These are phyloP conservation scores for Populus hybrid DNA, from an alignment of 441 rosid species.

Conservation along the genomic window DNA sequence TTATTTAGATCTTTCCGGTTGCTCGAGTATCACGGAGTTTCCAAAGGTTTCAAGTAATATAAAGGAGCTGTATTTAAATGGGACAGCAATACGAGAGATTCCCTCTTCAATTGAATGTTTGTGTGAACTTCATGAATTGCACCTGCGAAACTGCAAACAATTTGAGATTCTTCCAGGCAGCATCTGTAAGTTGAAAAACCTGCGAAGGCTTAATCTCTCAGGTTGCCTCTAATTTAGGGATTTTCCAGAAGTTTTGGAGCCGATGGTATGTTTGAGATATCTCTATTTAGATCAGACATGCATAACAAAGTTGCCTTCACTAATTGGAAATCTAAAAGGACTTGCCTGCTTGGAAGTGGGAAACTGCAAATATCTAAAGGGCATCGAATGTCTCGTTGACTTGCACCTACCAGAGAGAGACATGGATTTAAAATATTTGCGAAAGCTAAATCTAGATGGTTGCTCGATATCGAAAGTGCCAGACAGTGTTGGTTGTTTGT, in stretches of 20 bases:
- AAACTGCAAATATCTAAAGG: too few species aligned
- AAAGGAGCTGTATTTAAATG: slow-evolving; percentile 18
- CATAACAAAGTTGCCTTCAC: too few species aligned
- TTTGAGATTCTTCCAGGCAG: slow-evolving; percentile 1
- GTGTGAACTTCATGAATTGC: not conserved
- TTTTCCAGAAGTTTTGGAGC: slow-evolving; percentile 8
- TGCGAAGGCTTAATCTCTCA: slow-evolving; percentile 8
- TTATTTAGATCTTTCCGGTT: slow-evolving; percentile 17
- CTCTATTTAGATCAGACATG: too few species aligned
- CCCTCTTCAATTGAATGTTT: slow-evolving; percentile 1
- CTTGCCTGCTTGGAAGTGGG: too few species aligned
- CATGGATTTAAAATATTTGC: too few species aligned
- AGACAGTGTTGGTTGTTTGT: too few species aligned
- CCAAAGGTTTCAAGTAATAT: slow-evolving; percentile 27
- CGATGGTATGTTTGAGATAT: not conserved
- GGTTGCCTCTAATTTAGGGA: slow-evolving; percentile 7
- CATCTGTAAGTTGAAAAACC: slow-evolving; percentile 20
- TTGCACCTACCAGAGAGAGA: too few species aligned
- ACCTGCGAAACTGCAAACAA: not conserved
- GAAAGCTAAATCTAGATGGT: too few species aligned
- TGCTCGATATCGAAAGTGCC: too few species aligned
- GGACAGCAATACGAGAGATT: slow-evolving; percentile 10
- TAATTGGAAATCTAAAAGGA: too few species aligned
- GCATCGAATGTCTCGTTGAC: too few species aligned
- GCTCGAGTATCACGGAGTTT: slow-evolving; percentile 18